phyloP scores from a whole-genome alignment of 1,284 basidiomycete genomes.

The Ceratobasidium sp. region DNA sequence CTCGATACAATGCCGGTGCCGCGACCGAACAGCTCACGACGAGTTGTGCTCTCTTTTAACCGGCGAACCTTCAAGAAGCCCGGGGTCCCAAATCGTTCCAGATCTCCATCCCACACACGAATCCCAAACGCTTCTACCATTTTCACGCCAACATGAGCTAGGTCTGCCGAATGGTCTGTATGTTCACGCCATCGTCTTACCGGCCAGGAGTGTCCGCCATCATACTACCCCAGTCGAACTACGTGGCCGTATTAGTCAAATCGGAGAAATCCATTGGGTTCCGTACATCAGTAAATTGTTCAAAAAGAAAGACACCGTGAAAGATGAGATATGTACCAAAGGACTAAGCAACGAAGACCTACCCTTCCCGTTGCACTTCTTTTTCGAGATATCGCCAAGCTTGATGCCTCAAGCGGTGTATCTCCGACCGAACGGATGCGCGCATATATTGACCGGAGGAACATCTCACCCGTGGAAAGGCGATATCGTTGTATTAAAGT shows the following conservation, averaged over 20 bases:
- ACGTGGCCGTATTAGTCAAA: neutral
- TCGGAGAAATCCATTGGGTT: neutral
- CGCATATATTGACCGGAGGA: neutral
- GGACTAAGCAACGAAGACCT: neutral
- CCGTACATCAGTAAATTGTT: neutral
- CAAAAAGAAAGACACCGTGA: neutral
- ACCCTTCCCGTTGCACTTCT: slow-evolving; percentile 2
- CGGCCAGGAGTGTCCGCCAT: neutral
- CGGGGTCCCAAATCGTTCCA: neutral
- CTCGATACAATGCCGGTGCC: neutral
- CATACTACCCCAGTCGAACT: neutral
- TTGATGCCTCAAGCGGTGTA: neutral
- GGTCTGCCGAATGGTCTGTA: neutral
- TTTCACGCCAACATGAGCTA: neutral
- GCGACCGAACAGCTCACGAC: neutral
- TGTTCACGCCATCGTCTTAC: neutral
- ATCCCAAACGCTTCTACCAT: neutral
- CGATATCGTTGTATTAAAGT: slow-evolving; percentile 1
- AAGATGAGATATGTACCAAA: neutral
- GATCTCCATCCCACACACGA: neutral
- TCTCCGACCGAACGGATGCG: neutral
- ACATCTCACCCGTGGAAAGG: slow-evolving; percentile 3
- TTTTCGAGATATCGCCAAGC: slow-evolving; percentile 4
- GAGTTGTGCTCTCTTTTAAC: neutral
- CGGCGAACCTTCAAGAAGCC: neutral